Evolutionary conservation across 2,329 filamentous ascomycete genomes (phyloP).

Genomic region (Colletotrichum incanum): DNA sequence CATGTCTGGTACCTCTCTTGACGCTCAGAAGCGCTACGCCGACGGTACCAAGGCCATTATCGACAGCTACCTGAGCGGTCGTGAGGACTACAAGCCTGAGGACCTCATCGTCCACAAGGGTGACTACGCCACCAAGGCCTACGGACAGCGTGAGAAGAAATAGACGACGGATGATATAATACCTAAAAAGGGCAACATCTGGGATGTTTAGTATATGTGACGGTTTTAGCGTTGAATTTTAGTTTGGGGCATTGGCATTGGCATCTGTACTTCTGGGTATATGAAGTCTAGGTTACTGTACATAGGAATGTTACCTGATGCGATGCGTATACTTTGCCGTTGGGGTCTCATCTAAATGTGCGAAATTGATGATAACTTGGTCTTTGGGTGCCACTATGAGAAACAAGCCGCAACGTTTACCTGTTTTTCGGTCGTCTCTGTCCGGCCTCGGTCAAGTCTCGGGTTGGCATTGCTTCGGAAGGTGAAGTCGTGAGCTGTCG

Average conservation of each 20-base stretch:
- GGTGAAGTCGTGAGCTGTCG: background rate
- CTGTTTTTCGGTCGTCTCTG: background rate
- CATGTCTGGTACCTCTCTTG: constrained; percentile 99
- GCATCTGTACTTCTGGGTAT: constrained; percentile 24
- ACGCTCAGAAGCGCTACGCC: constrained; percentile 95
- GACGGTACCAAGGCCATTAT: constrained; percentile 91
- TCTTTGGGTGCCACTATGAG: background rate
- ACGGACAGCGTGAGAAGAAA: constrained; percentile 80
- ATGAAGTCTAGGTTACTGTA: constrained; percentile 33
- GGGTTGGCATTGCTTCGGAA: background rate
- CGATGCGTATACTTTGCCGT: background rate
- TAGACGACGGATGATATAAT: constrained; percentile 23
- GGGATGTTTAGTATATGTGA: constrained; percentile 12
- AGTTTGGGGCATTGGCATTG: constrained; percentile 29
- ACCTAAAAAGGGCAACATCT: constrained; percentile 16
- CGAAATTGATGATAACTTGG: no score
- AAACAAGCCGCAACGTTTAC: fast-evolving
- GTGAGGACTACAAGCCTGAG: constrained; percentile 88
- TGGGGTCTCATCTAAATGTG: no score
- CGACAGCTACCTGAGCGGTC: constrained; percentile 89
- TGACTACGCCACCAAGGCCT: constrained; percentile 95
- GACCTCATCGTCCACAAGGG: constrained; percentile 93
- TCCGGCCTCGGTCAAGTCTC: background rate
- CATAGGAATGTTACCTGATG: constrained; percentile 37
- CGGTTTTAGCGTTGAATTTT: constrained; percentile 30